These are phyloP conservation scores for Debaryomyces robertsiae DNA, from an alignment of 1,139 yeast species.

Conservation along the genomic window DNA sequence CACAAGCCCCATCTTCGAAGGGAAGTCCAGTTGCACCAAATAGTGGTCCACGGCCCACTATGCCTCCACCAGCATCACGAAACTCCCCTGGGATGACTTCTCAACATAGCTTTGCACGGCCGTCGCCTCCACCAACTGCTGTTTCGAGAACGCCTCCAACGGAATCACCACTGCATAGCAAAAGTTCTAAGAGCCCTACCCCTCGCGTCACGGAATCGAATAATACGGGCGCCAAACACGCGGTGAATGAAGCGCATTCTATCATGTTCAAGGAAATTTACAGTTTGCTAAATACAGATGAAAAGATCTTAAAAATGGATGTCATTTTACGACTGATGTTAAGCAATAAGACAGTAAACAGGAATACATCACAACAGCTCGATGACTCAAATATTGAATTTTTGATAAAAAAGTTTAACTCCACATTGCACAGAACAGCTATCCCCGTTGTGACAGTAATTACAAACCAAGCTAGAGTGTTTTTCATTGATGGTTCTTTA, in stretches of 20 bases:
- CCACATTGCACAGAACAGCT: conserved; percentile 35
- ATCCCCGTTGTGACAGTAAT: conserved; percentile 50
- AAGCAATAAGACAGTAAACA: conserved; percentile 25
- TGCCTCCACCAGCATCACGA: conserved; percentile 3
- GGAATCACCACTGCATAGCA: neutral
- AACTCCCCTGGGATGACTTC: conserved; percentile 6
- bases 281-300: conserved; percentile 33
- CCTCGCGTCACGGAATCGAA: neutral
- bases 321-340: conserved; percentile 41
- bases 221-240: neutral
- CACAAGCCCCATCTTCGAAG: conserved; percentile 1
- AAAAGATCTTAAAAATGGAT: conserved; percentile 48
- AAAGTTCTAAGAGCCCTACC: neutral
- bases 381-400: conserved; percentile 42
- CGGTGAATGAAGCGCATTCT: conserved; percentile 3
- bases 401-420: conserved; percentile 43
- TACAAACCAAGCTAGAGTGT: conserved; percentile 48
- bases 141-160: conserved; percentile 4
- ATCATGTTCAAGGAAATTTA: conserved; percentile 41
- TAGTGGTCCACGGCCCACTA: conserved; percentile 2
- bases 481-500: conserved; percentile 40
- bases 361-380: conserved; percentile 27
- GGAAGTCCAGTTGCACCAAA: conserved; percentile 1
- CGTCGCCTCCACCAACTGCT: conserved; percentile 6
- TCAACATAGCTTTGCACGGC: conserved; percentile 3